phyloP scores from a whole-genome alignment of 2,329 filamentous ascomycete genomes.

The Zopfia rhizophila region DNA sequence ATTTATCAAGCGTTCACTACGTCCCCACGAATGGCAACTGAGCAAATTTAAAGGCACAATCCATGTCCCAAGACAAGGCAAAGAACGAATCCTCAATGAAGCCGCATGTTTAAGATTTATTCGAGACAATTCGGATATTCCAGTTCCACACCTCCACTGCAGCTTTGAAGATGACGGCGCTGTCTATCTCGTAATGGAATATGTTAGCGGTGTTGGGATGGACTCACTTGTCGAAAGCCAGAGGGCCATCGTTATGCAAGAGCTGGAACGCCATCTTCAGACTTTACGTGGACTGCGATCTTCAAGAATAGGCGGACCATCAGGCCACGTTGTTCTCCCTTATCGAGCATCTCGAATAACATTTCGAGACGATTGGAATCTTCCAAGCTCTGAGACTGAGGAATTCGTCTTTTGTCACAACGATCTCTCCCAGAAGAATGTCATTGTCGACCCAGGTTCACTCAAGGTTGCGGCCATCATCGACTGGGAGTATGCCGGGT shows the following conservation, averaged over 20 bases:
- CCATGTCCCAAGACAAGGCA: conserved; percentile 15
- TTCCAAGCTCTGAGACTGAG: conserved; percentile 3
- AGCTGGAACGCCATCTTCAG: conserved; percentile 8
- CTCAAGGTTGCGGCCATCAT: conserved; percentile 50
- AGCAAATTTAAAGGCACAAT: conserved; percentile 19
- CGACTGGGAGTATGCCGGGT: conserved; percentile 55
- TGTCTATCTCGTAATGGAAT: conserved; percentile 11
- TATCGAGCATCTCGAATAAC: conserved; percentile 3
- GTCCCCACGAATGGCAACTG: conserved; percentile 26
- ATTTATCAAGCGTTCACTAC: conserved; percentile 27
- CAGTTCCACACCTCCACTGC: conserved; percentile 11
- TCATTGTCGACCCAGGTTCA: conserved; percentile 41
- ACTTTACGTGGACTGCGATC: conserved; percentile 2
- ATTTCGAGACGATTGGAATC: conserved; percentile 10
- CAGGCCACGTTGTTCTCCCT: conserved; percentile 6
- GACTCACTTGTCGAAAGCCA: conserved; percentile 5
- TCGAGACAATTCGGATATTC: conserved; percentile 10
- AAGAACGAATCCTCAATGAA: conserved; percentile 21
- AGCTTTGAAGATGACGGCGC: conserved; percentile 14
- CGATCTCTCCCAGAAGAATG: conserved; percentile 38
- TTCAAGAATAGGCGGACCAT: conserved; percentile 5
- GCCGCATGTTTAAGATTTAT: conserved; percentile 8
- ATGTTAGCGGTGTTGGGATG: conserved; percentile 13
- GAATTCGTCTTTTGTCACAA: conserved; percentile 40
- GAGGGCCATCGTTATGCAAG: conserved; percentile 5